Conservation (phyloP, 805 yeast genomes). For the Wickerhamomyces silvicola region DNA sequence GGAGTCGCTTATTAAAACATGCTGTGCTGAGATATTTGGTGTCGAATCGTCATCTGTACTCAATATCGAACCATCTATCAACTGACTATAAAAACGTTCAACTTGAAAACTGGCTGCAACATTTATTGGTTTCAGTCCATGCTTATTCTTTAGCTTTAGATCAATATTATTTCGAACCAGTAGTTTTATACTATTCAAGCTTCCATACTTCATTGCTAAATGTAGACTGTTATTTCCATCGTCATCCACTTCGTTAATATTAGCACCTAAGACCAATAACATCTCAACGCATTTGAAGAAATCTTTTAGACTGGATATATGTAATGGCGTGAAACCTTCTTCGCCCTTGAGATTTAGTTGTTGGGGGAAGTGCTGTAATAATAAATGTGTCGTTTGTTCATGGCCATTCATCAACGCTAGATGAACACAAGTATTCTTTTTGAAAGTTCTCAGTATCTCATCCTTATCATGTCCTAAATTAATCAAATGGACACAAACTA, state of each 20-base stretch:
- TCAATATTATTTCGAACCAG: conserved; percentile 46
- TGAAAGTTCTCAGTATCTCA: conserved; percentile 47
- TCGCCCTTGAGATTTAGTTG: conserved; percentile 43
- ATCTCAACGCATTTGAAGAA: conserved; percentile 57
- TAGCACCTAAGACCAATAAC: conserved; percentile 70
- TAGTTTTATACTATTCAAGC: conserved; percentile 47
- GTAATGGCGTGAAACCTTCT: conserved; percentile 57
- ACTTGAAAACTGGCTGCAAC: conserved; percentile 49
- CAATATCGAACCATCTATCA: conserved; percentile 17
- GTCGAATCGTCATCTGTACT: conserved; percentile 1
- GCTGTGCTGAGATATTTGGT: background rate
- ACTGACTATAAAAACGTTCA: conserved; percentile 32
- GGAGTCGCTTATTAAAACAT: conserved; percentile 1
- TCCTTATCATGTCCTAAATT: conserved; percentile 48
- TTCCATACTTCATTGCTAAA: conserved; percentile 69
- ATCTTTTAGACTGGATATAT: conserved; percentile 56
- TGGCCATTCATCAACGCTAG: conserved; percentile 58
- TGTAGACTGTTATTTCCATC: conserved; percentile 83
- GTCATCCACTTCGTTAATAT: conserved; percentile 62
- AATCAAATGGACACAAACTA: conserved; percentile 55
- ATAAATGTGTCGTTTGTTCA: conserved; percentile 64
- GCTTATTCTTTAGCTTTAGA: conserved; percentile 40
- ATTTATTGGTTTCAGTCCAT: conserved; percentile 64
- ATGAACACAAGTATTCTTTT: conserved; percentile 63
- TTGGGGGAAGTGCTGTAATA: conserved; percentile 58